Evolutionary conservation across 2,329 filamentous ascomycete genomes (phyloP).

Genomic region (Proliferodiscus dingleyae): DNA sequence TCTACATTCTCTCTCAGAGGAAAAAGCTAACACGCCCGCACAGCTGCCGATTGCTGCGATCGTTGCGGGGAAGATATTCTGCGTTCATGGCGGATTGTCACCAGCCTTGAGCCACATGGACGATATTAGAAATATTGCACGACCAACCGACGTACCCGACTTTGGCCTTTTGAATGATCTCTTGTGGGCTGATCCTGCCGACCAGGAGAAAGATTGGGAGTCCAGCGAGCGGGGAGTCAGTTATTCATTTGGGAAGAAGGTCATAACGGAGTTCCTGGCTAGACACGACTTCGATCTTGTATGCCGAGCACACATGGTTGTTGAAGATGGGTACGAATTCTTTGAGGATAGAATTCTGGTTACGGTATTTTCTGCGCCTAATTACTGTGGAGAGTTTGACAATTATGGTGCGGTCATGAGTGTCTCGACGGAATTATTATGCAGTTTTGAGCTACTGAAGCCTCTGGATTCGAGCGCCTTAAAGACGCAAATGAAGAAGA

Average conservation of each 20-base stretch:
- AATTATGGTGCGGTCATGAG: constrained; percentile 99
- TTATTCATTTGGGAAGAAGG: constrained; percentile 97
- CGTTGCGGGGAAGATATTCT: constrained; percentile 95
- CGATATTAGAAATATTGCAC: constrained; percentile 91
- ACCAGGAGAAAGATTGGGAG: constrained; percentile 98
- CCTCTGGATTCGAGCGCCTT: constrained; percentile 91
- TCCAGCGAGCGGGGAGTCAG: constrained; percentile 95
- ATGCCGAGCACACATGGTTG: constrained; percentile 97
- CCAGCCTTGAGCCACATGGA: constrained; percentile 95
- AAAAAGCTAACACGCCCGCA: constrained; percentile 13
- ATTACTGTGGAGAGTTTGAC: constrained; percentile 99
- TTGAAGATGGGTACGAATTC: constrained; percentile 98
- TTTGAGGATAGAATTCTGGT: constrained; percentile 93
- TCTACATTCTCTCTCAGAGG: not conserved
- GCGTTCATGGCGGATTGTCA: constrained; percentile 90
- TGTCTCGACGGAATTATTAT: constrained; percentile 86
- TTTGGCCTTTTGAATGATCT: constrained; percentile 94
- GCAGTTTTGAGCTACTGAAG: constrained; percentile 95
- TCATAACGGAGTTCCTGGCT: constrained; percentile 92
- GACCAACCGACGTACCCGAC: constrained; percentile 94
- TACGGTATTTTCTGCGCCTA: constrained; percentile 95
- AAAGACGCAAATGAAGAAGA: constrained; percentile 99
- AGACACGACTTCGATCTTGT: constrained; percentile 96
- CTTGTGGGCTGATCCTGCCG: constrained; percentile 94
- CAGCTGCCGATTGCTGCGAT: constrained; percentile 87